Base-by-base conservation (phyloP, 768 basidiomycete species). In the Suillus weaverae region DNA sequence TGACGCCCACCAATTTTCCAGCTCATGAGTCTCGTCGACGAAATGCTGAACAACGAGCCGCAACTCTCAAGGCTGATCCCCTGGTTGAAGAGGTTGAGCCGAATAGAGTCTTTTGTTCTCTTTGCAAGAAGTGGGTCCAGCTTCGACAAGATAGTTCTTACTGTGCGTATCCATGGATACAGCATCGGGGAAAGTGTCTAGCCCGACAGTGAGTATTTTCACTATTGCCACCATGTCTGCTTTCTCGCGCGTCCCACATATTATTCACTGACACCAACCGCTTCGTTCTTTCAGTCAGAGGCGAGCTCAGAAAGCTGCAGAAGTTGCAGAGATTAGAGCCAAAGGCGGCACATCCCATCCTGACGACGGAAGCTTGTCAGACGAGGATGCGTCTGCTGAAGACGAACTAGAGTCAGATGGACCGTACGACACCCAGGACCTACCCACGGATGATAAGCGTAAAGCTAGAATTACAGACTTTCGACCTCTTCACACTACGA, bases 121-220 rank as follows among this genome's bases (percentile, higher is more conserved):
- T 92, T 1, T 94, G 92, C 72, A 81, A 84, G 70, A 92, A 92
- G 75, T 93, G 91, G 91, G 90, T 93, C 1, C 91, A 92, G 74
- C 81, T 93, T 22, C 76, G 91, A 48, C 90, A 91, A 72, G 91
- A 93, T 69, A 87, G 85, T 65, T 85, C 86, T 11, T 93, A 89
- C 73, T 93, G 91, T 68, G 89, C 91, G 61, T 91, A 92, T 72
- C 91, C 91, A 44, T 93, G 91, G 91, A 72, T 87, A 64, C 89
- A 90, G 76, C 91, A 93, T 74, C 84, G 89, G 22, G 84, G 81
- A 32, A 93, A 91, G 74, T 92, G 91, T 78, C 73, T 90, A 53
- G 84, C 85, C n/a, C 77, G 89, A 70, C 82, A 86, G 90, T 92
- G 73, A 72, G 87, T 85, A 48, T 39, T 60, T 55, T 26, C 38